A percentile compares a stretch with the other conserved stretches of the same genome.
Evolutionary conservation across 2,329 filamentous ascomycete species (phyloP).

Genomic region (Venturia asperata): DNA sequence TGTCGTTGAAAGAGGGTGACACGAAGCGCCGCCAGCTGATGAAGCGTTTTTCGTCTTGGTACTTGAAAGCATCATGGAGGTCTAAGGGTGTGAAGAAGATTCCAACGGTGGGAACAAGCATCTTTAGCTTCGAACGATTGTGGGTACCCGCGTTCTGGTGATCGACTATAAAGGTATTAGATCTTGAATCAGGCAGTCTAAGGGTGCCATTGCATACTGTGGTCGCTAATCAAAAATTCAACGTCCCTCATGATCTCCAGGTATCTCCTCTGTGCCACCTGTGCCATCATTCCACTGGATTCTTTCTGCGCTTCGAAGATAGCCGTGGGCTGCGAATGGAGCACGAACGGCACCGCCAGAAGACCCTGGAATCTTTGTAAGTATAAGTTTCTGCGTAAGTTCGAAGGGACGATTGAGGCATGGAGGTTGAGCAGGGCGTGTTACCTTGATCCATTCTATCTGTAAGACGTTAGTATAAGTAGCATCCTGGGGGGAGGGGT

Average conservation of each 20-base stretch:
- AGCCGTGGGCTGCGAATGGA: conserved; percentile 90
- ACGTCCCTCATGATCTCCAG: conserved; percentile 94
- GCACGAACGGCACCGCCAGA: conserved; percentile 84
- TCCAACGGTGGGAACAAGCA: conserved; percentile 86
- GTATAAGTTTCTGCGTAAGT: not conserved
- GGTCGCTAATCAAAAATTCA: conserved; percentile 83
- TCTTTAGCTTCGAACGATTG: conserved; percentile 80
- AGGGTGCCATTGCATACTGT: conserved; percentile 52
- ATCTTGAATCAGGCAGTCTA: not conserved
- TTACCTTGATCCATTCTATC: conserved; percentile 87
- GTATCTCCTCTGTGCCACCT: conserved; percentile 78
- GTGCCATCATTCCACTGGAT: conserved; percentile 63
- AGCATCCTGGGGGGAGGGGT: not conserved
- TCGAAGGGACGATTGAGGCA: not conserved
- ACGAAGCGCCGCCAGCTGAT: conserved; percentile 92
- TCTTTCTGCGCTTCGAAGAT: conserved; percentile 65
- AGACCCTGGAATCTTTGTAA: conserved; percentile 13
- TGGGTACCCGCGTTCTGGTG: conserved; percentile 59
- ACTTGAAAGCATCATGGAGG: conserved; percentile 82
- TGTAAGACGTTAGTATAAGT: conserved; percentile 25
- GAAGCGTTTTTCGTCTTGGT: conserved; percentile 76
- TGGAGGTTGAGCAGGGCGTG: not conserved
- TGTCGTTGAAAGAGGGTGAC: conserved; percentile 93
- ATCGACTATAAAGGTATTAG: conserved; percentile 45
- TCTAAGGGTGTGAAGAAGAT: conserved; percentile 86